These are phyloP conservation scores for Talaromyces sp. DNA, from an alignment of 2,329 filamentous ascomycete genomes.

Conservation along the genomic window DNA sequence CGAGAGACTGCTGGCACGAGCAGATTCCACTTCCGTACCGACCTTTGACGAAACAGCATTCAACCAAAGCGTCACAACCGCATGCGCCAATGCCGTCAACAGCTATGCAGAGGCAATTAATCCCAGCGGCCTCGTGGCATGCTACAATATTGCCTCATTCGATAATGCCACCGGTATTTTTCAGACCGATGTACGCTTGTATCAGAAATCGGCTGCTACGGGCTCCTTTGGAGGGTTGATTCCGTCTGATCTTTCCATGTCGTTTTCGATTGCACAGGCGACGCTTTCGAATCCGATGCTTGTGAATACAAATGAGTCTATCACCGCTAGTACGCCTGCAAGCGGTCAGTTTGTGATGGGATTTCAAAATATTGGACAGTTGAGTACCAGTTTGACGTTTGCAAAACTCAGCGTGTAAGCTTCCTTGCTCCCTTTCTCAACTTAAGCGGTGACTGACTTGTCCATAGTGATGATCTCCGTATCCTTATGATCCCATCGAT, in stretches of 20 bases:
- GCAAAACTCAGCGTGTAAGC: slow-evolving; percentile 30
- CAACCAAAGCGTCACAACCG: slow-evolving; percentile 48
- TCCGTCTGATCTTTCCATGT: slow-evolving; percentile 28
- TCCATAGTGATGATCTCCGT: slow-evolving; percentile 25
- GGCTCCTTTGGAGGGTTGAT: slow-evolving; percentile 45
- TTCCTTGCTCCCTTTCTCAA: neutral
- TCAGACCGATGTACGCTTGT: slow-evolving; percentile 72
- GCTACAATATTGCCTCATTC: slow-evolving; percentile 75
- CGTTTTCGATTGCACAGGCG: slow-evolving; percentile 26
- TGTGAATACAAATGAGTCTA: slow-evolving; percentile 15
- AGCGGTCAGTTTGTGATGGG: slow-evolving; percentile 29
- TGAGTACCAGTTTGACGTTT: slow-evolving; percentile 26
- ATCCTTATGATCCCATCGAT: slow-evolving; percentile 36
- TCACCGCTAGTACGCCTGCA: slow-evolving; percentile 8
- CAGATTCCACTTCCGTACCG: neutral
- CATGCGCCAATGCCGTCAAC: slow-evolving; percentile 59
- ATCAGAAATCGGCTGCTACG: slow-evolving; percentile 61
- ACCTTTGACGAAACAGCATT: slow-evolving; percentile 24
- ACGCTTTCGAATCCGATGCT: slow-evolving; percentile 23
- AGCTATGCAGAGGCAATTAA: slow-evolving; percentile 58
- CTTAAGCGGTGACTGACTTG: neutral
- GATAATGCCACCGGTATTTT: slow-evolving; percentile 65
- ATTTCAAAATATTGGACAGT: slow-evolving; percentile 32
- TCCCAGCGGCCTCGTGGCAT: slow-evolving; percentile 72
- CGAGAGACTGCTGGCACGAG: neutral